Evolutionary conservation across 441 rosid species (phyloP).

Genomic region (Brassica balearica): DNA sequence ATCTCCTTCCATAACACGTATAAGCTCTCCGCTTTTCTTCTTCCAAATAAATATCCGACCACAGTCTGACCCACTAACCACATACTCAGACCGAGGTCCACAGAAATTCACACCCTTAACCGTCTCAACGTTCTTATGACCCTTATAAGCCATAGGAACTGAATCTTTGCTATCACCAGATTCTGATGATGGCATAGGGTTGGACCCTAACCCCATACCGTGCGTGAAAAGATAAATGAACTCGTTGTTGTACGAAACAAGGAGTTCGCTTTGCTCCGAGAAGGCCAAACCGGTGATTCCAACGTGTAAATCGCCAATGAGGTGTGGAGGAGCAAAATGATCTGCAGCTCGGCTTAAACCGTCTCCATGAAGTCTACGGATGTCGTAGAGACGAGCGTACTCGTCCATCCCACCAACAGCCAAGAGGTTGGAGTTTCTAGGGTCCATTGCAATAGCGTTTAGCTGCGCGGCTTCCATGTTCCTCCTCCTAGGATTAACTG

Average conservation of each 20-base stretch:
- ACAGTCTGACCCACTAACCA: constrained; percentile 94
- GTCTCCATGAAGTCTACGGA: constrained; percentile 70
- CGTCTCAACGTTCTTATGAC: constrained; percentile 75
- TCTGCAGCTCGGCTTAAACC: constrained; percentile 61
- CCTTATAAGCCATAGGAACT: constrained; percentile 79
- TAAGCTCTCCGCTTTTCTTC: constrained; percentile 74
- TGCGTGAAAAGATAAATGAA: constrained; percentile 71
- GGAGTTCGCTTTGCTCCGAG: constrained; percentile 89
- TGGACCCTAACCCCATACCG: constrained; percentile 82
- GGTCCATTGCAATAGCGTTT: constrained; percentile 82
- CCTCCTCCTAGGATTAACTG: constrained; percentile 48
- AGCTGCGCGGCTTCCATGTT: constrained; percentile 49
- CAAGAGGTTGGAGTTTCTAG: constrained; percentile 81
- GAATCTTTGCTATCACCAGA: constrained; percentile 35
- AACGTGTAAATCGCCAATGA: constrained; percentile 62
- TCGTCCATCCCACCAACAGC: constrained; percentile 86
- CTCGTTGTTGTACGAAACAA: constrained; percentile 78
- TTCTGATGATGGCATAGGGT: constrained; percentile 52
- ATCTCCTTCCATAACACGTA: constrained; percentile 85
- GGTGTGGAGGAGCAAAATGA: constrained; percentile 74
- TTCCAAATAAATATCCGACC: constrained; percentile 93
- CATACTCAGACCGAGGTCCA: constrained; percentile 88
- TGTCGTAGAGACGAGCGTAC: constrained; percentile 82
- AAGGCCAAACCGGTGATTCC: constrained; percentile 91
- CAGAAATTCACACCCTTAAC: constrained; percentile 87